Conservation (phyloP, 495 filamentous ascomycete genomes). For the Neurospora discreta region DNA sequence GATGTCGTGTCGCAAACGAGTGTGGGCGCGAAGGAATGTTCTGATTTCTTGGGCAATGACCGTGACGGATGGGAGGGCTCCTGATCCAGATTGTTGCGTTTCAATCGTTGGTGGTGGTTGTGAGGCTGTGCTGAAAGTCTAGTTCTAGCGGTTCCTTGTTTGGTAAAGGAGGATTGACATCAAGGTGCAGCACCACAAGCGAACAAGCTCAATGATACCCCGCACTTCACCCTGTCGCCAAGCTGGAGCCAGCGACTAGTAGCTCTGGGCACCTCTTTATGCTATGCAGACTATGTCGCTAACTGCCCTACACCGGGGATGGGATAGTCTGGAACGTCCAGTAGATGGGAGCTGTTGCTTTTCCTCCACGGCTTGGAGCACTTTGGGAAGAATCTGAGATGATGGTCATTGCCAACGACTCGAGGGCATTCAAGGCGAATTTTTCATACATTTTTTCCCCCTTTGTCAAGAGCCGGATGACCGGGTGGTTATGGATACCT, state of each 20-base stretch:
- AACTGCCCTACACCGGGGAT: background rate
- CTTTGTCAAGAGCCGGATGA: background rate
- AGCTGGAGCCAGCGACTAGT: background rate
- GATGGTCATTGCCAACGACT: background rate
- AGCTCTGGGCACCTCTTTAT: background rate
- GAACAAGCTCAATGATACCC: constrained; percentile 1
- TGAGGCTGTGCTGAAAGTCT: background rate
- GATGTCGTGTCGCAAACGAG: background rate
- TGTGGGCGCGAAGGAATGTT: background rate
- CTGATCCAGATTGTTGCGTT: background rate
- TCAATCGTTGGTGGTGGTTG: background rate
- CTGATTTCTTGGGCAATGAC: background rate
- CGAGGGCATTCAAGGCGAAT: background rate
- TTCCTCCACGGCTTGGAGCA: background rate
- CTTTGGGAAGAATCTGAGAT: background rate
- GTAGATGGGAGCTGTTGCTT: background rate
- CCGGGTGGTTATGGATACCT: background rate
- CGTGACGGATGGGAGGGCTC: background rate
- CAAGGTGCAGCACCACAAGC: constrained; percentile 6
- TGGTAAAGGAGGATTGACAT: constrained; percentile 3
- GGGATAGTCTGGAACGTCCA: background rate
- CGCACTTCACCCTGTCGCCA: constrained; percentile 4
- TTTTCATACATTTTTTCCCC: background rate
- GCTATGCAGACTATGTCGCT: background rate
- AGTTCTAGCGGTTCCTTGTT: background rate